Conservation (phyloP, 1,284 basidiomycete species). For the Sporisorium sorghi region DNA sequence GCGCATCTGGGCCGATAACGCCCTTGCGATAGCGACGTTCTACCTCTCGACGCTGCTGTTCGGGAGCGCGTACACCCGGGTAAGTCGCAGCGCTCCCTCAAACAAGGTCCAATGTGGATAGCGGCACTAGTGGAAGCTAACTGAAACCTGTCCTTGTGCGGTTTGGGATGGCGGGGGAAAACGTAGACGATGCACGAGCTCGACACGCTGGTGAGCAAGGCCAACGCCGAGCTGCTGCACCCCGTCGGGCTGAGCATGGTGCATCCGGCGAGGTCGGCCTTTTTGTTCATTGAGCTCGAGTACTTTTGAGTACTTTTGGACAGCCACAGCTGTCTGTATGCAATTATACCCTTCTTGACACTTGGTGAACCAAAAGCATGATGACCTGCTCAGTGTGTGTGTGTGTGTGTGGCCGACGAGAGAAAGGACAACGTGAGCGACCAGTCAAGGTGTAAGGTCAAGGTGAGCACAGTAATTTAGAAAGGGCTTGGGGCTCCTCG, state of each 20-base stretch:
- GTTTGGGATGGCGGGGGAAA: no score
- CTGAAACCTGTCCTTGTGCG: no score
- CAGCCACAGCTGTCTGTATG: no score
- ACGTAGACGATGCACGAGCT: constrained; percentile 83
- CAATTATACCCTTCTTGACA: background rate
- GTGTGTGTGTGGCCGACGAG: background rate
- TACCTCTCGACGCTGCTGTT: constrained; percentile 73
- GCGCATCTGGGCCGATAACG: constrained; percentile 52
- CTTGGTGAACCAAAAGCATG: no score
- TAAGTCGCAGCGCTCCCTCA: no score
- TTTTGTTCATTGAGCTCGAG: constrained; percentile 76
- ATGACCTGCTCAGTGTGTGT: no score
- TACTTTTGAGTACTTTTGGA: constrained; percentile 67
- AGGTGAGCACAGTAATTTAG: no score
- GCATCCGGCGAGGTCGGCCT: constrained; percentile 82
- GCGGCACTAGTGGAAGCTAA: no score
- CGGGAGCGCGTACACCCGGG: constrained; percentile 81
- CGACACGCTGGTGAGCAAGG: constrained; percentile 74
- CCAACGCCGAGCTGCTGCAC: constrained; percentile 80
- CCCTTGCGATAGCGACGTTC: constrained; percentile 46
- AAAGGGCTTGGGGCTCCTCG: no score
- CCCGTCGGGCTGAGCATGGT: constrained; percentile 83
- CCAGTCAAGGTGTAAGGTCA: no score
- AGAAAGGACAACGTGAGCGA: background rate
- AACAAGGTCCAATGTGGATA: no score